Base-by-base conservation (phyloP, 176 grass and related monocot species). In the Oryza meridionalis region DNA sequence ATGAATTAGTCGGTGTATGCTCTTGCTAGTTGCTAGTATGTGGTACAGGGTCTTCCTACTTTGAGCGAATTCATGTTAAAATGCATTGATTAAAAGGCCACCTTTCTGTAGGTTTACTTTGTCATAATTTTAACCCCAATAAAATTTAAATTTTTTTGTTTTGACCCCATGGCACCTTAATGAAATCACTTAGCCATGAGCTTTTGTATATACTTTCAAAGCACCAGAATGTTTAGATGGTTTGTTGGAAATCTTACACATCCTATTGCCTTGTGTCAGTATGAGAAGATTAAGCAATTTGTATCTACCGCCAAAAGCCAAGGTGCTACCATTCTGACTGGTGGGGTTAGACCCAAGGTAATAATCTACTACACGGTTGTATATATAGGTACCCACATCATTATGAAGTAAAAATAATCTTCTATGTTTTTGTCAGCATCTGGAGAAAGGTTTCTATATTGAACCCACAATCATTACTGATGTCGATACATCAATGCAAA, bases 401-500 rank as follows among this genome's bases (percentile, higher is more conserved):
- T 38, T 5, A 2, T 64, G 37, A 70, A 67, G 17, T 15, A 42
- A 1, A 75, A 69, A 75, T 90, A 86, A 85, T 63, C 4, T 69
- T 78, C n/a, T 73, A 15, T 77, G 50, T 77, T 51, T 51, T 77
- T 62, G 12, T 40, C 86, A 99, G 96, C 91, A 99, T 92, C 81
- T 99, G 70, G 85, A 91, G 76, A 99, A 94, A 84, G 96, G 96
- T 55, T 99, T 87, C 78, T 99, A 85, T 63, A 88, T 99, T 84
- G 96, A 99, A 77, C 96, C 93, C 50, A 84, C 89, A 65, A 96
- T 99, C 67, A 89, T 99, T 87, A 89, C 91, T 47, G 88, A 99
- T 72, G 76, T 96, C 25, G 91, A 91, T 49, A 94, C 96, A 33
- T 94, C 96, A 19, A 99, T 99, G 96, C 88, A 99, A 96, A 96